phyloP scores from a whole-genome alignment of 495 filamentous ascomycete species.

The Oleoguttula mirabilis region DNA sequence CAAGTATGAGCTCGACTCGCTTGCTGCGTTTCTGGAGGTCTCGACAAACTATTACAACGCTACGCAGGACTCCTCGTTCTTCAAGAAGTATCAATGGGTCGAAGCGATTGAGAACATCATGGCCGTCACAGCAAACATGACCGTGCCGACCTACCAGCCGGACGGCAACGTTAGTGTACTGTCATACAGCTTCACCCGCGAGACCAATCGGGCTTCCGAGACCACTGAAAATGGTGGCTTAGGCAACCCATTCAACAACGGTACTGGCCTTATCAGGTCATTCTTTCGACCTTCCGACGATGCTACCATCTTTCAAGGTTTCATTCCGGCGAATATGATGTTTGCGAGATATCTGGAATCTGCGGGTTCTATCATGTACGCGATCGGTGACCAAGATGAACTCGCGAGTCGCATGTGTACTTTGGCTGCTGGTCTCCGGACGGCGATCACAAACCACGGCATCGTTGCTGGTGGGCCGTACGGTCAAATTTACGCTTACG shows the following conservation, averaged over 20 bases:
- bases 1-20: constrained; percentile 58
- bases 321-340: constrained; percentile 61
- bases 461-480: constrained; percentile 35
- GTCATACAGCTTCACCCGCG: constrained; percentile 47
- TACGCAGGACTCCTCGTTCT: constrained; percentile 45
- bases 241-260: constrained; percentile 43
- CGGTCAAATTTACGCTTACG: constrained; percentile 46
- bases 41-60: constrained; percentile 45
- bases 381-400: constrained; percentile 32
- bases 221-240: constrained; percentile 48
- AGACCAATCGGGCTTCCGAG: constrained; percentile 44
- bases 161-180: constrained; percentile 41
- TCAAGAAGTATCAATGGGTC: constrained; percentile 49
- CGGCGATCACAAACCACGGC: constrained; percentile 42
- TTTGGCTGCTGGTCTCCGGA: constrained; percentile 37
- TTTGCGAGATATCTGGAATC: constrained; percentile 45
- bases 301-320: constrained; percentile 43
- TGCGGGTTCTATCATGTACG: constrained; percentile 41
- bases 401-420: constrained; percentile 40
- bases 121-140: constrained; percentile 47
- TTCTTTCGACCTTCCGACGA: constrained; percentile 57
- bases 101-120: constrained; percentile 43
- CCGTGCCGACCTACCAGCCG: constrained; percentile 42
- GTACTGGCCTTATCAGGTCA: constrained; percentile 49
- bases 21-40: constrained; percentile 53